Conservation (phyloP, 73 alveolate species). For the Stentor coeruleus region DNA sequence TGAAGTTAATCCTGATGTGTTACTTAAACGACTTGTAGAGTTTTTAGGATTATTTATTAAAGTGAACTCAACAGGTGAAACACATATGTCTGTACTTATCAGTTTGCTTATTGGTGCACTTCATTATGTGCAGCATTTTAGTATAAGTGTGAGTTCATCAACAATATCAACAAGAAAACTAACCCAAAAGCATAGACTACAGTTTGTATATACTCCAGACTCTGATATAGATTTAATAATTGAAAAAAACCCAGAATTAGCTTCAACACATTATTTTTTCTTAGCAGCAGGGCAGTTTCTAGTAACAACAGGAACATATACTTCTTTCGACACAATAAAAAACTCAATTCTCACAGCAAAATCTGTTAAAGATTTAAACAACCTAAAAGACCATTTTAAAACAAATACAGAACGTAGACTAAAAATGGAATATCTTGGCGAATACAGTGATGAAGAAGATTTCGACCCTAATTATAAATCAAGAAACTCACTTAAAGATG, state of each 20-base stretch:
- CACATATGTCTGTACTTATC: background rate
- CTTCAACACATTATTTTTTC: background rate
- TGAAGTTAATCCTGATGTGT: background rate
- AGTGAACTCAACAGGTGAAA: background rate
- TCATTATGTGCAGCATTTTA: background rate
- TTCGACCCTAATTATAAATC: background rate
- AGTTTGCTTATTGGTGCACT: background rate
- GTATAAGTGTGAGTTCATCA: background rate
- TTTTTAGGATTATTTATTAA: background rate
- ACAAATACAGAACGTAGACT: background rate
- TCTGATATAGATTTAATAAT: too few species aligned
- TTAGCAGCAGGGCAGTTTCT: background rate
- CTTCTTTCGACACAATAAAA: slow-evolving; percentile 7
- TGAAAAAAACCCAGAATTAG: background rate
- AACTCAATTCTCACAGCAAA: background rate
- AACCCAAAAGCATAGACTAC: background rate
- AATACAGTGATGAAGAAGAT: background rate
- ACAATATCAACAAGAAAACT: background rate
- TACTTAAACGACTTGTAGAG: background rate
- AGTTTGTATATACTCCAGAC: slow-evolving; percentile 7
- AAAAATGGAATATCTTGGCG: background rate
- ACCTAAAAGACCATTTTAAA: background rate
- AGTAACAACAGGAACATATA: background rate
- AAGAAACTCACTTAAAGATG: too few species aligned
- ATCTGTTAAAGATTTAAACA: background rate